Evolutionary conservation across 2,329 filamentous ascomycete species (phyloP).

Genomic region (Curvularia hawaiiensis): DNA sequence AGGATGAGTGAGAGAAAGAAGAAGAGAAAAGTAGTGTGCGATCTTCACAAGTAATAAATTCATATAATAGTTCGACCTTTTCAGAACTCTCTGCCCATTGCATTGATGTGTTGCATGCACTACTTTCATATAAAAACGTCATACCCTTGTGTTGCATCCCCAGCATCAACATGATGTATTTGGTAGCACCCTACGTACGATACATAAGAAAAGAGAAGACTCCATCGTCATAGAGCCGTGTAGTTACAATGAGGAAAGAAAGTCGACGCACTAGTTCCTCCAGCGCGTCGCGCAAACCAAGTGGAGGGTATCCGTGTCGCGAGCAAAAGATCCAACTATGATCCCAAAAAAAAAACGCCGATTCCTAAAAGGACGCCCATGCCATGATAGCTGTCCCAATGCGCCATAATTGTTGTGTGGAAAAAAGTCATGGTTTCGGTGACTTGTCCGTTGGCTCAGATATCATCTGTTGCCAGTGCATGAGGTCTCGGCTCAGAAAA

Average conservation of each 20-base stretch:
- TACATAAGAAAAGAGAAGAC: constrained; percentile 2
- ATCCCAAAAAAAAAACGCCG: constrained; percentile 24
- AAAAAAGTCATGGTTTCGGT: background rate
- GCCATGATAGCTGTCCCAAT: constrained; percentile 1
- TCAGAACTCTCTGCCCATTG: background rate
- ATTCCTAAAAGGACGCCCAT: constrained; percentile 8
- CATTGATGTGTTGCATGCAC: background rate
- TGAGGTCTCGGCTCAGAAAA: constrained; percentile 75
- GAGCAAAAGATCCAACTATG: constrained; percentile 10
- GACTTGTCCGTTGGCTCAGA: constrained; percentile 38
- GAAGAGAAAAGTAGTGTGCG: background rate
- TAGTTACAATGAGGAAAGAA: background rate
- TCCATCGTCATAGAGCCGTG: background rate
- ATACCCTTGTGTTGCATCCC: background rate
- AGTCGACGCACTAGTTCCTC: background rate
- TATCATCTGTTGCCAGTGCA: constrained; percentile 76
- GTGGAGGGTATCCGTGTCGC: constrained; percentile 42
- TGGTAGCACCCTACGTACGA: constrained; percentile 1
- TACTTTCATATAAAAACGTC: background rate
- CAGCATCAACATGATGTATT: constrained; percentile 1
- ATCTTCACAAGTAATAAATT: background rate
- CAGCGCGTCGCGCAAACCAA: constrained; percentile 17
- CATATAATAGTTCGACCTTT: background rate
- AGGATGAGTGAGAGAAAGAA: constrained; percentile 21
- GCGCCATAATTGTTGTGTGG: constrained; percentile 8